Evolutionary conservation across 1,284 basidiomycete genomes (phyloP).

Genomic region (Cryptococcus sp.): DNA sequence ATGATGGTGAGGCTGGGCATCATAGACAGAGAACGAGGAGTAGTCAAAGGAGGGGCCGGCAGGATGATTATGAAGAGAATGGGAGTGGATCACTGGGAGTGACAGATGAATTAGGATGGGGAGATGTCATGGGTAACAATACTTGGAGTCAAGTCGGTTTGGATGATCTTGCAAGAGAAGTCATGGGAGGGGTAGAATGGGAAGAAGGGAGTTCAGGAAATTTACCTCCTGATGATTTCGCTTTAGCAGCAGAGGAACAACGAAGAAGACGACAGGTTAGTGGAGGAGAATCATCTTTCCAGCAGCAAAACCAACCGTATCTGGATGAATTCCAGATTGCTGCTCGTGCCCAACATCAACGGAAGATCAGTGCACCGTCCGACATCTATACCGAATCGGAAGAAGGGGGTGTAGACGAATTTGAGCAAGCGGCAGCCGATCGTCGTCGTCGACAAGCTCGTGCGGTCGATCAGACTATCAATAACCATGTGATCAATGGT

Average conservation of each 20-base stretch:
- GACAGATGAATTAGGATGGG: constrained; percentile 5
- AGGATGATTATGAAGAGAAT: too few relatives aligned
- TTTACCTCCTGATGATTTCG: too few relatives aligned
- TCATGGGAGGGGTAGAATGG: constrained; percentile 21
- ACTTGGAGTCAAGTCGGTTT: constrained; percentile 12
- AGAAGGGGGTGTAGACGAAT: constrained; percentile 1
- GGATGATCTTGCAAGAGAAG: constrained; percentile 35
- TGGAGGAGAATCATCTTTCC: neutral
- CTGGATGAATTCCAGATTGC: neutral
- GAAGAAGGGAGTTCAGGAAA: constrained; percentile 6
- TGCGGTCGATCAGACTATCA: neutral
- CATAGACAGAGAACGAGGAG: too few relatives aligned
- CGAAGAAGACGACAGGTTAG: neutral
- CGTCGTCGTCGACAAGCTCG: neutral
- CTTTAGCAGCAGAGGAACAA: too few relatives aligned
- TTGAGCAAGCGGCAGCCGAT: neutral
- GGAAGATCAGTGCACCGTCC: too few relatives aligned
- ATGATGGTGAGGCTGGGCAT: too few relatives aligned
- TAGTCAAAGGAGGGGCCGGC: too few relatives aligned
- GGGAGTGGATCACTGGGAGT: neutral
- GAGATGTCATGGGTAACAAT: neutral
- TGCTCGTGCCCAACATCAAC: neutral
- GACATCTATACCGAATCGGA: neutral
- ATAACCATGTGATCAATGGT: neutral
- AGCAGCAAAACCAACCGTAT: neutral